Conservation (phyloP, 2,329 filamentous ascomycete species). For the Fusarium nodosum region DNA sequence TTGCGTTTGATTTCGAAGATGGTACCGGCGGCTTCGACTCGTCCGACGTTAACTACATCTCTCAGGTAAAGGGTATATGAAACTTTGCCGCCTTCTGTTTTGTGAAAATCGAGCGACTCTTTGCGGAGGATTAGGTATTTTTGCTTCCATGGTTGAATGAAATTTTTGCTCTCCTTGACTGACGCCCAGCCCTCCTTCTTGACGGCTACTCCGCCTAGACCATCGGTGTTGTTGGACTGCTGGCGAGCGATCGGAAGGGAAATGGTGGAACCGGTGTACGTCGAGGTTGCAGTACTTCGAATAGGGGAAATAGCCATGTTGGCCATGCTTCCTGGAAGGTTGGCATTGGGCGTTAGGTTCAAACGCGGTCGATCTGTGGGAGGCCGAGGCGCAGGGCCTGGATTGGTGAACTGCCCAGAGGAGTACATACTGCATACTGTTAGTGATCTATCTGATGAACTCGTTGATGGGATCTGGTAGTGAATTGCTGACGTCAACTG, state of each 20-base stretch:
- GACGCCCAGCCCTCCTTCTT: constrained; percentile 87
- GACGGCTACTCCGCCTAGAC: constrained; percentile 76
- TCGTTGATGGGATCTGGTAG: constrained; percentile 1
- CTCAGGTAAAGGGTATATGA: constrained; percentile 87
- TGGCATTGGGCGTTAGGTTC: constrained; percentile 81
- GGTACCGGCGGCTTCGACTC: constrained; percentile 90
- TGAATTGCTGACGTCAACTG: constrained; percentile 18
- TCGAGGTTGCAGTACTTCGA: constrained; percentile 72
- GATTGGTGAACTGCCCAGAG: constrained; percentile 89
- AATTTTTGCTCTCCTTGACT: constrained; percentile 90
- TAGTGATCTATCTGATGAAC: constrained; percentile 30
- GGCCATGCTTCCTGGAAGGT: constrained; percentile 82
- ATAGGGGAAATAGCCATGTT: constrained; percentile 82
- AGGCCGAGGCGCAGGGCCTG: constrained; percentile 91
- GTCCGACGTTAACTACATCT: constrained; percentile 89
- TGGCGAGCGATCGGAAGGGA: constrained; percentile 77
- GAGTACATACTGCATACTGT: constrained; percentile 65
- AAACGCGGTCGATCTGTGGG: constrained; percentile 87
- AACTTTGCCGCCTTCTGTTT: constrained; percentile 88
- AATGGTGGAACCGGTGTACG: constrained; percentile 66
- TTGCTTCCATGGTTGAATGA: constrained; percentile 89
- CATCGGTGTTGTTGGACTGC: constrained; percentile 71
- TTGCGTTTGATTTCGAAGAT: constrained; percentile 93
- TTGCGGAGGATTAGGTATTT: constrained; percentile 93
- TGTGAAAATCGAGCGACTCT: constrained; percentile 93